A percentile compares a stretch with the other conserved stretches of the same genome.
Conservation (phyloP, 2,329 filamentous ascomycete genomes). For the Lecanosticta acicola region DNA sequence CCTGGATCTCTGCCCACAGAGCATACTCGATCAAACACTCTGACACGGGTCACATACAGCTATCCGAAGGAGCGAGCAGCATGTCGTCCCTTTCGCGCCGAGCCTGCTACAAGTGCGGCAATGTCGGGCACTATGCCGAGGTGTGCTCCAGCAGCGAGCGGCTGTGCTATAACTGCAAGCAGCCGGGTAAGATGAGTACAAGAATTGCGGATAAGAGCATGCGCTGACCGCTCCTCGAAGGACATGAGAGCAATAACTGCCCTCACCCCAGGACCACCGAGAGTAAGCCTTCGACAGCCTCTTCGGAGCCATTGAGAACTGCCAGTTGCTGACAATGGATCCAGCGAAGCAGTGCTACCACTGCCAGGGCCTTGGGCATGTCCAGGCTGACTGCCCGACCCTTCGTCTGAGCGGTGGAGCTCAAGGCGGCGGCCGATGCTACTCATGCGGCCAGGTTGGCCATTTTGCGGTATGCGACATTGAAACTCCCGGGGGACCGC, state of each 20-base stretch:
- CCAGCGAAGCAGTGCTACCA: slow-evolving; percentile 98
- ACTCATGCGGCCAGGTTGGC: slow-evolving; percentile 88
- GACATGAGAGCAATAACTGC: slow-evolving; percentile 97
- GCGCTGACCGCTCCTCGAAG: slow-evolving; percentile 39
- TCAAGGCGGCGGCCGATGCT: slow-evolving; percentile 76
- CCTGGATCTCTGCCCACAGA: slow-evolving; percentile 7
- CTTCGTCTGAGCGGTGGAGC: slow-evolving; percentile 79
- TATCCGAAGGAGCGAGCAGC: slow-evolving; percentile 21
- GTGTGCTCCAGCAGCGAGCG: slow-evolving; percentile 97
- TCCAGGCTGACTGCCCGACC: slow-evolving; percentile 97
- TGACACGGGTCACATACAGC: slow-evolving; percentile 14
- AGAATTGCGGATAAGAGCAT: slow-evolving; percentile 29
- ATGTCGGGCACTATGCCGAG: slow-evolving; percentile 59
- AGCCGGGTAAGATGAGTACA: slow-evolving; percentile 55
- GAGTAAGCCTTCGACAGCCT: slow-evolving; percentile 47
- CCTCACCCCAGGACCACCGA: slow-evolving; percentile 94
- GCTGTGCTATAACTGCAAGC: slow-evolving; percentile 99
- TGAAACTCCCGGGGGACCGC: not conserved
- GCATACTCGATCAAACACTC: slow-evolving; percentile 8
- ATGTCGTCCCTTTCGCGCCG: slow-evolving; percentile 51
- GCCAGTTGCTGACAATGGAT: slow-evolving; percentile 20
- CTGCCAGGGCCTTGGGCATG: slow-evolving; percentile 96
- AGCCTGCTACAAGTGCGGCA: slow-evolving; percentile 51
- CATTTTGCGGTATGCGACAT: slow-evolving; percentile 69
- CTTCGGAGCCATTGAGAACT: not conserved